These are phyloP conservation scores for Marasmius oreades DNA, from an alignment of 1,284 basidiomycete species.

Conservation along the genomic window DNA sequence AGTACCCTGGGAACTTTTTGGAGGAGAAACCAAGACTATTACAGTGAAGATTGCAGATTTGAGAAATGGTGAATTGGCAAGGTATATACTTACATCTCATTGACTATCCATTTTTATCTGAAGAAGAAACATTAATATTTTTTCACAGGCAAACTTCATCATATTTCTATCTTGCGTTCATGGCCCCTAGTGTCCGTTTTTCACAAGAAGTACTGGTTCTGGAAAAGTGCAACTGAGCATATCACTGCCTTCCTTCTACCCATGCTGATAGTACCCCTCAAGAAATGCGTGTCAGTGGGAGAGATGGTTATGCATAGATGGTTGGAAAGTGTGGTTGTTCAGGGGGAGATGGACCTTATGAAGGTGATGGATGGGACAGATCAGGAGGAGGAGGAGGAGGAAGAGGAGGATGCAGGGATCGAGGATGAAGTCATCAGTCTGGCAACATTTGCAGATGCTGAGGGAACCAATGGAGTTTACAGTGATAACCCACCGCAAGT, in stretches of 20 bases:
- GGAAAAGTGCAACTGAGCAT: conserved; percentile 77
- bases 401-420: too few species aligned
- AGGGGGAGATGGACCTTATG: background rate
- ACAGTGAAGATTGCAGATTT: conserved; percentile 99
- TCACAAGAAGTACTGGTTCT: conserved; percentile 96
- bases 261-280: conserved; percentile 57
- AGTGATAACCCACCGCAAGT: too few species aligned
- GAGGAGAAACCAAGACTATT: conserved; percentile 48
- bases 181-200: conserved; percentile 85
- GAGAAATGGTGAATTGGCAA: conserved; percentile 86
- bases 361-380: too few species aligned
- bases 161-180: conserved; percentile 89
- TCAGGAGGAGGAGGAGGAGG: too few species aligned
- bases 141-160: conserved; percentile 81
- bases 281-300: too few species aligned
- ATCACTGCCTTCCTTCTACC: conserved; percentile 85
- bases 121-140: too few species aligned
- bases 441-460: too few species aligned
- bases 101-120: too few species aligned
- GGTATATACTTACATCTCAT: too few species aligned
- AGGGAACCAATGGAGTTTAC: too few species aligned
- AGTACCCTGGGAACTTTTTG: conserved; percentile 4
- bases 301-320: background rate
- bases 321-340: background rate
- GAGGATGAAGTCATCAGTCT: too few species aligned